Evolutionary conservation across 1,284 basidiomycete species (phyloP).

Genomic region (Neolentinus lepideus): DNA sequence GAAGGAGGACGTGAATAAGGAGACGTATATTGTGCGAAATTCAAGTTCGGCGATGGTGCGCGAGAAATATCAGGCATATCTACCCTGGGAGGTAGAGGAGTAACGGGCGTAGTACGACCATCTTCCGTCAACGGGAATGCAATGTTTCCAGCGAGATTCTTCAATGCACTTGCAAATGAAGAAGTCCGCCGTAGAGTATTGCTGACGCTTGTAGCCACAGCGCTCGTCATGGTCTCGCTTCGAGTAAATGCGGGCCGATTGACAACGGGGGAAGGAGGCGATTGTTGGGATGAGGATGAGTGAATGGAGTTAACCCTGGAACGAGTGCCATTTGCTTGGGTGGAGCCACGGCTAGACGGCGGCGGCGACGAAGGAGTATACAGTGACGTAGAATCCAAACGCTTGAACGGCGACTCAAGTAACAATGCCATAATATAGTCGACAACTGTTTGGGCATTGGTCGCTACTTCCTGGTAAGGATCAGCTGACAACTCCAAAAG

Average conservation of each 20-base stretch:
- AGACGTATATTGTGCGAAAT: slow-evolving; percentile 66
- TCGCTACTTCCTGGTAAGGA: slow-evolving; percentile 88
- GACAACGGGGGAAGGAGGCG: slow-evolving; percentile 29
- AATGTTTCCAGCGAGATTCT: slow-evolving; percentile 65
- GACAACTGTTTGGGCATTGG: slow-evolving; percentile 84
- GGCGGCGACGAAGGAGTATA: slow-evolving; percentile 40
- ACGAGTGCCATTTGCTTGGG: slow-evolving; percentile 22
- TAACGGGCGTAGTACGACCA: slow-evolving; percentile 36
- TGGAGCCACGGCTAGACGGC: slow-evolving; percentile 10
- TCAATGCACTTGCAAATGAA: slow-evolving; percentile 81
- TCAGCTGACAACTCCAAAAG: slow-evolving; percentile 91
- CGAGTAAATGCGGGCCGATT: slow-evolving; percentile 42
- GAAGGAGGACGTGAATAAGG: slow-evolving; percentile 56
- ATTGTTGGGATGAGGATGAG: slow-evolving; percentile 29
- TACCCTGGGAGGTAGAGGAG: slow-evolving; percentile 13
- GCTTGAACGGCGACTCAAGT: slow-evolving; percentile 80
- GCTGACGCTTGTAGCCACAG: slow-evolving; percentile 50
- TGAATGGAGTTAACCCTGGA: slow-evolving; percentile 48
- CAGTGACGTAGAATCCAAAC: slow-evolving; percentile 61
- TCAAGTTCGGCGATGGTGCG: slow-evolving; percentile 72
- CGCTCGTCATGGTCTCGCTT: slow-evolving; percentile 55
- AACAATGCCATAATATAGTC: slow-evolving; percentile 91
- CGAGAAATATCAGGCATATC: slow-evolving; percentile 44
- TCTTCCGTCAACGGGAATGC: slow-evolving; percentile 60
- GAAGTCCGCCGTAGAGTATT: slow-evolving; percentile 73